These are phyloP conservation scores for Artemisia tridentata DNA, from an alignment of 129 eudicot species.

Conservation along the genomic window DNA sequence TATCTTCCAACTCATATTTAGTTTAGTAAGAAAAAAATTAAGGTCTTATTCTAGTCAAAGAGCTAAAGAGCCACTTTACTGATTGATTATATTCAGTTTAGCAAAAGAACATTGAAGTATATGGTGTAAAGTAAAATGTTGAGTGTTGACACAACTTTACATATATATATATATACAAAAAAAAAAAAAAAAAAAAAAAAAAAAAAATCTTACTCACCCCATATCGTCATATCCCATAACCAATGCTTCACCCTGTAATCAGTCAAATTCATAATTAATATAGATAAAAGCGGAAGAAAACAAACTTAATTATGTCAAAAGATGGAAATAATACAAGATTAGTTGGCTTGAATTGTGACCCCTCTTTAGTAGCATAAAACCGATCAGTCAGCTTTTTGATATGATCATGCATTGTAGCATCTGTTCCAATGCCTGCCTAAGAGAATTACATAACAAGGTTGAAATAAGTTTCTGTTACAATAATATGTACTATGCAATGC, in stretches of 20 bases:
- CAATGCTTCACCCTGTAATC: constrained; percentile 92
- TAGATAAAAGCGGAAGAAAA: background rate
- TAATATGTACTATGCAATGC: background rate
- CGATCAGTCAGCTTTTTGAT: constrained; percentile 94
- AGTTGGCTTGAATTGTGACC: constrained; percentile 81
- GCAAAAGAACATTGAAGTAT: no score
- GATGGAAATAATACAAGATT: constrained; percentile 58
- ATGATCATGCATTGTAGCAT: constrained; percentile 99
- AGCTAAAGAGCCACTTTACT: background rate
- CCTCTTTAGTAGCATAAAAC: constrained; percentile 89
- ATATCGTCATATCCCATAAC: constrained; percentile 98
- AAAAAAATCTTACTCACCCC: constrained; percentile 63
- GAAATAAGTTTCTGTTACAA: constrained; percentile 2
- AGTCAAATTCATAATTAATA: constrained; percentile 20
- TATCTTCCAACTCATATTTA: background rate
- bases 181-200: no score
- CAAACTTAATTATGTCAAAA: background rate
- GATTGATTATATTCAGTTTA: no score
- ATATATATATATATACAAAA: background rate
- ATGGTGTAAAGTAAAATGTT: constrained; percentile 1
- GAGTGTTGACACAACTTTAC: constrained; percentile 4
- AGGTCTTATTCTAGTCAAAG: background rate
- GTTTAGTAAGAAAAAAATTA: background rate
- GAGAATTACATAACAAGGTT: constrained; percentile 3
- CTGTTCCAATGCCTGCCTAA: constrained; percentile 96